Evolutionary conservation across 2,329 filamentous ascomycete species (phyloP).

Genomic region (Lasiodiplodia sp.): DNA sequence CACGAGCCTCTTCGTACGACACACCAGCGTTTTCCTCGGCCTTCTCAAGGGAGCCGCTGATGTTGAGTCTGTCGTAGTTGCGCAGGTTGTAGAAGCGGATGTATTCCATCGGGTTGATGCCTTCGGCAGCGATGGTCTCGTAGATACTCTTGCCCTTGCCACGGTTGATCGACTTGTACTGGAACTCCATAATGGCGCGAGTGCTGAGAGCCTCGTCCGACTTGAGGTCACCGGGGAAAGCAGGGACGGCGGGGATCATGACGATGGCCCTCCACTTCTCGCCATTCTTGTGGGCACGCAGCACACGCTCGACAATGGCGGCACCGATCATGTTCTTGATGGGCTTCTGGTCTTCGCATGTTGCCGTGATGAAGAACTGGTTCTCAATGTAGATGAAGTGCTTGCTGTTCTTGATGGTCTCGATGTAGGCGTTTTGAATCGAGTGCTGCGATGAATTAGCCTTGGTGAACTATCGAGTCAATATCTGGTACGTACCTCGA

Average conservation of each 20-base stretch:
- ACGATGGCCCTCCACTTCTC: conserved; percentile 78
- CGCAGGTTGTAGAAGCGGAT: conserved; percentile 86
- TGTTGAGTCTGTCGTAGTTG: conserved; percentile 85
- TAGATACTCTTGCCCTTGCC: conserved; percentile 77
- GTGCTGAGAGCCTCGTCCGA: conserved; percentile 76
- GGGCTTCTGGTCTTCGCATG: conserved; percentile 71
- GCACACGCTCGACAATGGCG: conserved; percentile 78
- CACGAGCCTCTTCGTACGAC: conserved; percentile 70
- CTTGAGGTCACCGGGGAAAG: conserved; percentile 81
- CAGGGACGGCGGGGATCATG: conserved; percentile 80
- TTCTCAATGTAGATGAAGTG: conserved; percentile 85
- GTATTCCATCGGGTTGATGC: conserved; percentile 74
- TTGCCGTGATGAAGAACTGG: conserved; percentile 89
- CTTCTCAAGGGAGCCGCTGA: conserved; percentile 65
- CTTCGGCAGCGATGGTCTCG: conserved; percentile 69
- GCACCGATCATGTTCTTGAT: conserved; percentile 80
- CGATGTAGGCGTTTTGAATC: conserved; percentile 83
- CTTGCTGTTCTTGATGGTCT: conserved; percentile 71
- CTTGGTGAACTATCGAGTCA: not conserved
- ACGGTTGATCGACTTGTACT: conserved; percentile 80
- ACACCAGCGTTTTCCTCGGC: conserved; percentile 71
- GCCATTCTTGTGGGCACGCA: conserved; percentile 70
- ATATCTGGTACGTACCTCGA: conserved; percentile 54
- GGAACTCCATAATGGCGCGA: conserved; percentile 86
- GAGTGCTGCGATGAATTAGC: conserved; percentile 64